Conservation (phyloP, 345 rosid species). For the Corchorus olitorius region DNA sequence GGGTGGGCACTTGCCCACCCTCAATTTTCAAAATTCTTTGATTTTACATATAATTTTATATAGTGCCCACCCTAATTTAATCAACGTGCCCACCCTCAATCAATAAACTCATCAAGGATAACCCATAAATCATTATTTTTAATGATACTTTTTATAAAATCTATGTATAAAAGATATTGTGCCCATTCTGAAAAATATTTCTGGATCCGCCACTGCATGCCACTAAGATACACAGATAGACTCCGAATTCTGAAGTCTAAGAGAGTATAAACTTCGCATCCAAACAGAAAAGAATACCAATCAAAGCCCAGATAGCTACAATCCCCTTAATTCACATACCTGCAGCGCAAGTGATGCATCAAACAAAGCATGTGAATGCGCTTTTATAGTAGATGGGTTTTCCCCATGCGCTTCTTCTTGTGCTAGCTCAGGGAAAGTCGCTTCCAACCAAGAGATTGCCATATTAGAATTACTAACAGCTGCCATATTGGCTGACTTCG, state of each 20-base stretch:
- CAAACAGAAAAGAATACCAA: background rate
- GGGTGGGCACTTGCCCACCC: no score
- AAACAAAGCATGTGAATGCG: constrained; percentile 71
- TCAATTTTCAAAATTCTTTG: no score
- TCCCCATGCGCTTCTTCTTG: constrained; percentile 51
- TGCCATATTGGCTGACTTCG: constrained; percentile 59
- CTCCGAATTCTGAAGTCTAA: background rate
- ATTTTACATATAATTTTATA: no score
- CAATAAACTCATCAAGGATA: no score
- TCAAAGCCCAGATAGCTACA: constrained; percentile 4
- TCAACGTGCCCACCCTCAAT: no score
- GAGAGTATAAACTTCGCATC: background rate
- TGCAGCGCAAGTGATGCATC: constrained; percentile 92
- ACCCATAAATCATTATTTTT: no score
- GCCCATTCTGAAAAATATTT: background rate
- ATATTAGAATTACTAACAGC: constrained; percentile 72
- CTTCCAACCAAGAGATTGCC: constrained; percentile 95
- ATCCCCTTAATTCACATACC: constrained; percentile 40
- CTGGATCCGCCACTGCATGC: no score
- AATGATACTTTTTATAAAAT: no score
- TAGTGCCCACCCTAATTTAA: no score
- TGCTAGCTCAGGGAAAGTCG: constrained; percentile 80
- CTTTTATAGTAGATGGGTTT: constrained; percentile 51
- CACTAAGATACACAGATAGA: background rate
- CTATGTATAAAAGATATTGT: no score